Evolutionary conservation across 305 asterid genomes (phyloP).

Genomic region (Plantago coronopus): DNA sequence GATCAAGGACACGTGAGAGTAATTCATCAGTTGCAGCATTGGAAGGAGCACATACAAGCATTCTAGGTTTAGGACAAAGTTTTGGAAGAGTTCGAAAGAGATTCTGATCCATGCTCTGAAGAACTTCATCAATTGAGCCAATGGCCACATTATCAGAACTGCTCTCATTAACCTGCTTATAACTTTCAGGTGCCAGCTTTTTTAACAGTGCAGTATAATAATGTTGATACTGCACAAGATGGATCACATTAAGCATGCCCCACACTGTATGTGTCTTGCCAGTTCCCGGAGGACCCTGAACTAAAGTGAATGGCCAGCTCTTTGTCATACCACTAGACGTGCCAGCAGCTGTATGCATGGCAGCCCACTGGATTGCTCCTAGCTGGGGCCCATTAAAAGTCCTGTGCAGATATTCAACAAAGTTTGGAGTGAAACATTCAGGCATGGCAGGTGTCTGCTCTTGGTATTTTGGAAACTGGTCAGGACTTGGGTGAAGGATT

Average conservation of each 20-base stretch:
- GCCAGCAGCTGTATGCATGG: constrained; percentile 98
- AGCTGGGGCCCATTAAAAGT: constrained; percentile 90
- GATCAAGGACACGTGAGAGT: constrained; percentile 94
- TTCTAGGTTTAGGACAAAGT: constrained; percentile 97
- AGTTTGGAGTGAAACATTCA: constrained; percentile 92
- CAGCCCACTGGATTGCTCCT: constrained; percentile 99
- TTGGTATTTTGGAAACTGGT: constrained; percentile 91
- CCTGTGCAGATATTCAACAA: constrained; percentile 71
- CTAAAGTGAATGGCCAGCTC: constrained; percentile 97
- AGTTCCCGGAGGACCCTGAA: constrained; percentile 99
- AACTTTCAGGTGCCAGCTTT: constrained; percentile 98
- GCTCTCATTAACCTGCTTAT: constrained; percentile 79
- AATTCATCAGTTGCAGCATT: constrained; percentile 99
- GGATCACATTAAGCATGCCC: constrained; percentile 99
- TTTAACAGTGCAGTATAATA: constrained; percentile 91
- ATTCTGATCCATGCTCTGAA: constrained; percentile 97
- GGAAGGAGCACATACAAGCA: constrained; percentile 99
- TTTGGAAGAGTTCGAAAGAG: constrained; percentile 94
- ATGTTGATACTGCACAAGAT: constrained; percentile 99
- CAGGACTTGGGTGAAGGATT: constrained; percentile 96
- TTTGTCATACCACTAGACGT: constrained; percentile 68
- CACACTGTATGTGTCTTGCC: constrained; percentile 99
- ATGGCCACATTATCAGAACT: constrained; percentile 58
- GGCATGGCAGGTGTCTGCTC: constrained; percentile 99
- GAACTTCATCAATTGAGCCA: constrained; percentile 97